These are phyloP conservation scores for Domatiomyces globalis DNA, from an alignment of 2,329 filamentous ascomycete genomes.

Conservation along the genomic window DNA sequence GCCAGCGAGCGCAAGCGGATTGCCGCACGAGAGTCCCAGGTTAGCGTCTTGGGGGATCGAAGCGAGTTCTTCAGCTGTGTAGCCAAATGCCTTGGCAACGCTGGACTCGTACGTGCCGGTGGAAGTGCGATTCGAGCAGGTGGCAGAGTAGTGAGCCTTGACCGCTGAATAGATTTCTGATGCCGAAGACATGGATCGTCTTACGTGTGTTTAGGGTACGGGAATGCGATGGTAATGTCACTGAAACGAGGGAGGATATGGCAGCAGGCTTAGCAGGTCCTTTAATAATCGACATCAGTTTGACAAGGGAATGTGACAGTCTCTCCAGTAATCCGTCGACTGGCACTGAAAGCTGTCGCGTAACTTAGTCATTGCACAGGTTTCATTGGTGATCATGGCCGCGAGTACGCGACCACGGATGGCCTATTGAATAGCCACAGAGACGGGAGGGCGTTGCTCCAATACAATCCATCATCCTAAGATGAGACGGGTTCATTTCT, in stretches of 20 bases:
- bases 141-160: constrained; percentile 7
- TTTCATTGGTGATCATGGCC: no score
- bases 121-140: no score
- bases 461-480: no score
- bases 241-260: neutral
- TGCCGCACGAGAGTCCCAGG: constrained; percentile 42
- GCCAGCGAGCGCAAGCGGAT: constrained; percentile 37
- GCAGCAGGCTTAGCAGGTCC: neutral
- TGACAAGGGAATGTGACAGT: no score
- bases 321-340: neutral
- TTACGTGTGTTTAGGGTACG: neutral
- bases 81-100: constrained; percentile 41
- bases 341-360: no score
- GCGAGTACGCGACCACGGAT: no score
- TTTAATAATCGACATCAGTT: neutral
- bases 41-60: constrained; percentile 36
- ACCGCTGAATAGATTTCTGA: constrained; percentile 15
- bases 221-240: neutral
- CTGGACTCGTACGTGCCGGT: constrained; percentile 25
- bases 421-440: no score
- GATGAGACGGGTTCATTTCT: no score
- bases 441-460: no score
- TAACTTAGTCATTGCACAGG: no score
- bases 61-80: constrained; percentile 35
- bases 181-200: neutral